Percentiles rank a stretch among this genome's conserved stretches.
Evolutionary conservation across 2,329 filamentous ascomycete species (phyloP).

Genomic region (Aspergillus terreus): DNA sequence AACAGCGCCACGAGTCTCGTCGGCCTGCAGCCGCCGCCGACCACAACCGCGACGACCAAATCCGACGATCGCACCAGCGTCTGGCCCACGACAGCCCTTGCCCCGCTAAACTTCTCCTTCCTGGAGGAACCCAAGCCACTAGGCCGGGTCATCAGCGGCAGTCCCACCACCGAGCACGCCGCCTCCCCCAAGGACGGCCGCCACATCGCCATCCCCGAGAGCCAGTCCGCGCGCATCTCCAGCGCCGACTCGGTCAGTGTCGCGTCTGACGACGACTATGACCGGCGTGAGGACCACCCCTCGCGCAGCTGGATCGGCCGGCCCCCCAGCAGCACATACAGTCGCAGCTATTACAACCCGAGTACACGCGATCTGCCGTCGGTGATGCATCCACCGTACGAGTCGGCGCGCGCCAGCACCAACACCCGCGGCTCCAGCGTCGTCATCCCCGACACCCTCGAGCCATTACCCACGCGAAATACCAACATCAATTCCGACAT

Average conservation of each 20-base stretch:
- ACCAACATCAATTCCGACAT: conserved; percentile 37
- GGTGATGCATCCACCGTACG: conserved; percentile 10
- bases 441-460: conserved; percentile 28
- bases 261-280: conserved; percentile 32
- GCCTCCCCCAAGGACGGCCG: conserved; percentile 23
- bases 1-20: conserved; percentile 26
- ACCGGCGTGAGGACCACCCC: conserved; percentile 20
- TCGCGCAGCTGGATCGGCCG: conserved; percentile 31
- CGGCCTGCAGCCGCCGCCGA: conserved; percentile 17
- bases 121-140: conserved; percentile 38
- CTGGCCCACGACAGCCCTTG: conserved; percentile 38
- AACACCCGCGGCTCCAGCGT: conserved; percentile 30
- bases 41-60: conserved; percentile 22
- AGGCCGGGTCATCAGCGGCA: conserved; percentile 38
- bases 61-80: conserved; percentile 37
- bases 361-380: conserved; percentile 20
- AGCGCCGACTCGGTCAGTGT: conserved; percentile 40
- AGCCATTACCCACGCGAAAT: conserved; percentile 17
- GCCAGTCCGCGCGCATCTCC: conserved; percentile 42
- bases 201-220: conserved; percentile 34
- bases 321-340: conserved; percentile 41
- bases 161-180: conserved; percentile 39
- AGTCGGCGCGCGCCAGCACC: conserved; percentile 13
- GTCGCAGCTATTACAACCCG: conserved; percentile 34
- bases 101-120: conserved; percentile 34